Evolutionary conservation across 163 green algal genomes (phyloP).

Genomic region (Volvox carteri): DNA sequence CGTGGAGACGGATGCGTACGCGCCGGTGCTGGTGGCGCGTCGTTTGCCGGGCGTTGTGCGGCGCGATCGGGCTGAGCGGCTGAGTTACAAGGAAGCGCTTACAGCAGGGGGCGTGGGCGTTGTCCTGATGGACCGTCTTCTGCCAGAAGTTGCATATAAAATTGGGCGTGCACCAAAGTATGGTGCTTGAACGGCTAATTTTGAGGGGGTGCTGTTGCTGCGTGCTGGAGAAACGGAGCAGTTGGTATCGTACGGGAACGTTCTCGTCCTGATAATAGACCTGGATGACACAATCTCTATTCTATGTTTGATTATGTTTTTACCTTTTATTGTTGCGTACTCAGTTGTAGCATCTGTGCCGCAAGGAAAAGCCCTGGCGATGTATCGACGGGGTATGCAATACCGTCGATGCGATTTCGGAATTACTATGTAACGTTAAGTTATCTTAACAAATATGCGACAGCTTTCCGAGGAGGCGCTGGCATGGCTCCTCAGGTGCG

Average conservation of each 20-base stretch:
- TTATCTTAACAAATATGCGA: not conserved
- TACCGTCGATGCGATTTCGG: too few species aligned
- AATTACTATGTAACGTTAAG: too few species aligned
- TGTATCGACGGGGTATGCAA: too few species aligned
- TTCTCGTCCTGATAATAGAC: too few species aligned
- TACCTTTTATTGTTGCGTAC: too few species aligned
- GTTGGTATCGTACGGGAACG: too few species aligned
- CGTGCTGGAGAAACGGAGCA: too few species aligned
- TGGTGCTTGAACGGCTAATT: constrained; percentile 75
- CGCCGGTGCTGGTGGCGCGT: constrained; percentile 49
- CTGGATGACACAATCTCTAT: too few species aligned
- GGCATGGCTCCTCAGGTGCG: constrained; percentile 22
- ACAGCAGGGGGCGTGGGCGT: constrained; percentile 20
- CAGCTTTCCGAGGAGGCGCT: not conserved
- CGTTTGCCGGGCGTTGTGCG: constrained; percentile 54
- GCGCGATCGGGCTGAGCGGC: constrained; percentile 31
- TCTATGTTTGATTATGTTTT: too few species aligned
- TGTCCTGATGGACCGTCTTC: constrained; percentile 75
- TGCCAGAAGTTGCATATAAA: constrained; percentile 87
- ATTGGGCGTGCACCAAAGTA: constrained; percentile 83
- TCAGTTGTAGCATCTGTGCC: too few species aligned
- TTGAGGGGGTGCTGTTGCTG: too few species aligned
- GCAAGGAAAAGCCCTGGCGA: too few species aligned
- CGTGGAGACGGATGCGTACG: not conserved
- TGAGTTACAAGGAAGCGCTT: constrained; percentile 26